Base-by-base conservation (phyloP, 805 yeast genomes). In the Sugiyamaella lignohabitans region DNA sequence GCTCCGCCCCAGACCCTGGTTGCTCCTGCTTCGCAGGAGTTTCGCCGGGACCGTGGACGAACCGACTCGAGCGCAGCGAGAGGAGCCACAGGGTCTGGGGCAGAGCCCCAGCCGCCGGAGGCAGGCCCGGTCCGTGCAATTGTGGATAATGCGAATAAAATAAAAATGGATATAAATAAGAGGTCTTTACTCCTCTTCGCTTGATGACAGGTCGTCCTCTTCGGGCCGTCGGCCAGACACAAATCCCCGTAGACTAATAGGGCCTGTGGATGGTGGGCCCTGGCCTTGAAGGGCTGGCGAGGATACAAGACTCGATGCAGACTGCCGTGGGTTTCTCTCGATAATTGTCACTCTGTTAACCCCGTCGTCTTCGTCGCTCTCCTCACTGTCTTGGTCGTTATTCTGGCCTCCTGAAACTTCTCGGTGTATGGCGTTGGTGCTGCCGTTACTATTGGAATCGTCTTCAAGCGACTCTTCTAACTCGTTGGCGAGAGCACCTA, bases 401-500 rank as follows among this genome's bases (percentile, higher is more conserved):
- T 8, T 27, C 8, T 27, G 8, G n/a, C n/a, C n/a, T n/a, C n/a
- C n/a, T n/a, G n/a, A n/a, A 14, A 27, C 14, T 27, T 39, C 27
- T 39, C 22, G 16, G 18, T 24, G 16, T 29, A 20, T 16, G 4
- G 29, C 34, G 30, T 18, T 16, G 18, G 3, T 11, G 23, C 27
- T n/a, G 52, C 32, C 17, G 36, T 40, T n/a, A 14, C 32, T 27
- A 32, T 49, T 46, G n/a, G 49, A 43, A 11, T 53, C 52, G 11
- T 54, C 56, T 29, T 53, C 59, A 4, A 55, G 48, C 1, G 55
- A 48, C 24, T 58, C 63, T 34, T 52, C 63, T 10, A 61, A 50
- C 30, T 59, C 64, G 40, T 56, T 59, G 5, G 63, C 65, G 17
- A 61, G 52, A 8, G 58, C 64, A 4, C 58, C 61, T 4, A 59